Conservation (phyloP, 1,139 yeast genomes). For the Hemisphaericaspora xylofermentans region DNA sequence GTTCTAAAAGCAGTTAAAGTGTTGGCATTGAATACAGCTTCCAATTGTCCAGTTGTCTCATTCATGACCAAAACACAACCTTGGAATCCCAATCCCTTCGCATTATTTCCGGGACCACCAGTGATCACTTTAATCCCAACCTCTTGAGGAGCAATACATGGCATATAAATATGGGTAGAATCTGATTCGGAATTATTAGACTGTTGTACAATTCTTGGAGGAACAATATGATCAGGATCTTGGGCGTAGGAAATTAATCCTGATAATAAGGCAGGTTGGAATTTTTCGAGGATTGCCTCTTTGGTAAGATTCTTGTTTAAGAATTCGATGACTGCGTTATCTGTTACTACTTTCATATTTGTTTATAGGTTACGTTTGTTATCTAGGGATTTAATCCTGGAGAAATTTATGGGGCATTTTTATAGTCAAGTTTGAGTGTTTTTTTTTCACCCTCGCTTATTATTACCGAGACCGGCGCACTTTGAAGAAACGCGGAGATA, state of each 20-base stretch:
- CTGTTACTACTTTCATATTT: conserved; percentile 32
- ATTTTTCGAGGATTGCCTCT: conserved; percentile 21
- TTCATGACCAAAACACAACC: conserved; percentile 53
- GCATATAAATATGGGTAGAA: conserved; percentile 63
- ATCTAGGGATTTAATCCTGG: background rate
- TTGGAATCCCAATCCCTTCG: conserved; percentile 46
- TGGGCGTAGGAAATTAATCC: conserved; percentile 23
- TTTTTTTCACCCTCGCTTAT: conserved; percentile 2
- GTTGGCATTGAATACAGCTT: conserved; percentile 58
- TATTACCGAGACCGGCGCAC: background rate
- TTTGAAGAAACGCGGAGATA: no score
- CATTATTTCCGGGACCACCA: conserved; percentile 43
- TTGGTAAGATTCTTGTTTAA: conserved; percentile 19
- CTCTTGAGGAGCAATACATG: conserved; percentile 52
- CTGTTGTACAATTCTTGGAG: conserved; percentile 32
- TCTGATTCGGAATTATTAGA: conserved; percentile 29
- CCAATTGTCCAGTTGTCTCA: conserved; percentile 48
- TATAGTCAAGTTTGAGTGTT: background rate
- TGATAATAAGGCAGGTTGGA: conserved; percentile 28
- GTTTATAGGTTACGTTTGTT: background rate
- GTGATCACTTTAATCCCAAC: conserved; percentile 48
- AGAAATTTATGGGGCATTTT: conserved; percentile 1
- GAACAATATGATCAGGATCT: conserved; percentile 31
- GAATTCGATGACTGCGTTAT: conserved; percentile 20
- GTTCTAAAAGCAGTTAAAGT: conserved; percentile 68